Base-by-base conservation (phyloP, 768 basidiomycete genomes). In the Bullera alba region DNA sequence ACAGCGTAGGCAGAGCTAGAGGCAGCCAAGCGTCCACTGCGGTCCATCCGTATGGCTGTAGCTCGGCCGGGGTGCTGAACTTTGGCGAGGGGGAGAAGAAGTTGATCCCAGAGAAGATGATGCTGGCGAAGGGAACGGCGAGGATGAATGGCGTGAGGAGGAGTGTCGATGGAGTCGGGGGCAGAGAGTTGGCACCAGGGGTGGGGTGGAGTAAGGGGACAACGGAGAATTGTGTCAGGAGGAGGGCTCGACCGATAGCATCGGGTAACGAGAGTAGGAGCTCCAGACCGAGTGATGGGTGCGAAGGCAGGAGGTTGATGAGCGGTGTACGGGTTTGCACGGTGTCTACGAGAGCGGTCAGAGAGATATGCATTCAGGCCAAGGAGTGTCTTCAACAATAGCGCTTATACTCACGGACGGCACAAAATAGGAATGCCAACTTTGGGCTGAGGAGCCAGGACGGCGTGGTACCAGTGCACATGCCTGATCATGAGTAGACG, bases 1-100 rank as follows among this genome's bases (percentile, higher is more conserved):
- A 91, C 8, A 91, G 66, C 0, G 77, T 85, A 10, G 87, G 88
- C 60, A 83, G 74, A 58, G 83, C 73, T 5, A 87, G 83, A 7
- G 90, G 87, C 70, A 81, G 81, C 89, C 90, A 93, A 26, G 90
- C 70, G 66, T 93, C 91, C 0, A 81, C 79, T 21, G 82, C 81
- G 36, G 82, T 84, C 90, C 90, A 93, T 12, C 91, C 91, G 50
- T 84, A 84, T 0, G 86, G 79, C 46, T 77, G 77, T 6, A 95
- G 77, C 67, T 92, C 90, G 0, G 83, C 77, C 1, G 91, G 90
- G 0, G 87, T 89, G 28, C 81, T 76, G 19, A 91, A 70, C 4
- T 79, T 63, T 51, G 87, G 76, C 0, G 83, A 75, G 4, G 82
- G 81, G 0, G 88, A 86, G 53, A 83, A 80, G 35, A 88, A 77